Evolutionary conservation across 2,329 filamentous ascomycete genomes (phyloP), one percentile per base, ranked within the genome.

Genomic region (Paecilomyces formosus): DNA sequence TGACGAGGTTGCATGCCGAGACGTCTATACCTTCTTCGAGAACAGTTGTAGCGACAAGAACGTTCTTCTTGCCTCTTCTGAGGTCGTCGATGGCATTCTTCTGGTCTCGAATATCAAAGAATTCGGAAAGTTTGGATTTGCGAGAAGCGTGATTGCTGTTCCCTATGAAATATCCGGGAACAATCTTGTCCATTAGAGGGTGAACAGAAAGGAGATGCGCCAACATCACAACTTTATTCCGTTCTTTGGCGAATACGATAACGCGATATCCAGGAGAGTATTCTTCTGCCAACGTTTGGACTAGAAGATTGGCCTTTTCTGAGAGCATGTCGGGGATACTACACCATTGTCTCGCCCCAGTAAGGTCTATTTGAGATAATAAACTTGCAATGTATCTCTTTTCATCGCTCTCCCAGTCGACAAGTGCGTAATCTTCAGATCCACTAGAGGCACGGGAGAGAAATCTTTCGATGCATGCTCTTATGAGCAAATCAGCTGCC

Each of bases 401-500:
- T 57, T 88, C 85, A 0, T 78, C 75, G 9, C 74, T 70, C 2
- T 76, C 73, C 75, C 79, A 81, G 0, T 71, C 69, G 22, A 77
- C 70, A n/a, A 77, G 66, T 55, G 68, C 58, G 12, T 68, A 58
- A 58, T 67, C 51, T 51, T 63, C 65, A 55, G 56, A 76, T 73
- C 52, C 57, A 18, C 68, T 61, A 6, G 64, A 53, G 12, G 63
- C 55, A 2, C 60, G 63, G 13, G 55, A 56, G n/a, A 62, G 64
- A 11, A 77, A 66, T 53, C 72, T 72, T 53, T 67, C 70, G 9
- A 85, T 74, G 3, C 81, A 79, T 39, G 75, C 76, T 55, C 72
- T 72, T 24, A 92, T 82, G 66, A 86, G 92, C 55, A 81, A 82
- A 54, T 92, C 86, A 0, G 82, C 81, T 1, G 87, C 87, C 87